These are phyloP conservation scores for Lactarius psammicola DNA, from an alignment of 768 basidiomycete species.

Conservation along the genomic window DNA sequence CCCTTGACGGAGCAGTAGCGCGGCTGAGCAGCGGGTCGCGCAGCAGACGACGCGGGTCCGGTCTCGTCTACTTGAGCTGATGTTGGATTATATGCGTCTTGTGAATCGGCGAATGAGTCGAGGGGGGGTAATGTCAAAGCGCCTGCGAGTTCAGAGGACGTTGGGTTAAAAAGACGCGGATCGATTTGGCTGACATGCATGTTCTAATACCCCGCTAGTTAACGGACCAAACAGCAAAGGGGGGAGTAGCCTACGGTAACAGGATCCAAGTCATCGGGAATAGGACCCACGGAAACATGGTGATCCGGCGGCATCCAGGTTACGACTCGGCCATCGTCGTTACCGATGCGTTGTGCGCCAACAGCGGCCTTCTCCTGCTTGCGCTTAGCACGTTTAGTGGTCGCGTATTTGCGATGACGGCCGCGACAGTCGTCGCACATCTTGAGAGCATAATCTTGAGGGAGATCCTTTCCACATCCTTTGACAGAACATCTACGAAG, in stretches of 20 bases:
- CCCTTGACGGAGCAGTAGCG: conserved; percentile 55
- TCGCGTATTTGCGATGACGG: conserved; percentile 51
- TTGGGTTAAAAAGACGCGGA: conserved; percentile 36
- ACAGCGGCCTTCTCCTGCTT: conserved; percentile 50
- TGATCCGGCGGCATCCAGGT: conserved; percentile 34
- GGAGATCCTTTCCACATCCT: conserved; percentile 41
- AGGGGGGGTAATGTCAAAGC: conserved; percentile 43
- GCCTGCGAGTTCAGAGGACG: conserved; percentile 49
- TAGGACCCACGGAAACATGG: conserved; percentile 12
- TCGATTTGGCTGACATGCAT: conserved; percentile 32
- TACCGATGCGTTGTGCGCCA: conserved; percentile 17
- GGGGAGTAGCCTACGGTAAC: not conserved
- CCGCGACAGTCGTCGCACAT: conserved; percentile 55
- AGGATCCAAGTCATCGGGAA: conserved; percentile 18
- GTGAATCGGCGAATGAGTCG: conserved; percentile 15
- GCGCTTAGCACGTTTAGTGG: conserved; percentile 48
- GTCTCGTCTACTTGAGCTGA: not conserved
- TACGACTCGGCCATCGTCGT: conserved; percentile 28
- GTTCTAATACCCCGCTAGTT: conserved; percentile 8
- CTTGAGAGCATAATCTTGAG: conserved; percentile 39
- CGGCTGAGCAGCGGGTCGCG: conserved; percentile 28
- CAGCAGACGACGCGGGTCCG: not conserved
- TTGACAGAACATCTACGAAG: conserved; percentile 43
- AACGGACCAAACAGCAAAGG: not conserved
- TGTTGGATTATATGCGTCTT: conserved; percentile 14